These are phyloP conservation scores for Excoecaria agallocha DNA, from an alignment of 345 rosid species.

Conservation along the genomic window DNA sequence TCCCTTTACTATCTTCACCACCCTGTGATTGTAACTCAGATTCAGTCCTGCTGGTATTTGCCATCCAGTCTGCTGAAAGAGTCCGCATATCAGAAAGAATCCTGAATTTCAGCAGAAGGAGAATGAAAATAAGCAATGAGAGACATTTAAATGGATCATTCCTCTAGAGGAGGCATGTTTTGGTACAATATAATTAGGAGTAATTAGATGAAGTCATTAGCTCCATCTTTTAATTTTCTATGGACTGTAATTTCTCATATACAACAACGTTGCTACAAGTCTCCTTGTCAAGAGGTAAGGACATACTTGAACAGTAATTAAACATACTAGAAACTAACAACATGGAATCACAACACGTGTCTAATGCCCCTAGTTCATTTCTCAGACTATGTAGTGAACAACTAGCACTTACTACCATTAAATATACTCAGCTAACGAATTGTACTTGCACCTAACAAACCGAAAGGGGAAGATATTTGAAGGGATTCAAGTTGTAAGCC, in stretches of 20 bases:
- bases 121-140: conserved; percentile 9
- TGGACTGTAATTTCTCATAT: background rate
- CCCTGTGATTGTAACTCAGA: conserved; percentile 72
- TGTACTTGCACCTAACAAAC: background rate
- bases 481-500: background rate
- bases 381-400: background rate
- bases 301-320: too few relatives aligned
- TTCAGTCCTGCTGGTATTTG: conserved; percentile 83
- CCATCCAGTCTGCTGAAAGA: conserved; percentile 99
- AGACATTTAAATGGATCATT: conserved; percentile 5
- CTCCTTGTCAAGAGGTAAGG: background rate
- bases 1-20: conserved; percentile 73
- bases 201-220: background rate
- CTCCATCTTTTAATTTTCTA: background rate
- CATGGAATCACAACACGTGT: background rate
- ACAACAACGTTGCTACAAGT: background rate
- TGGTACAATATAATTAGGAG: background rate
- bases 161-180: conserved; percentile 9
- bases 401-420: background rate
- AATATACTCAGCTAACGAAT: background rate
- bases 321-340: background rate
- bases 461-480: background rate
- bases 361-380: background rate
- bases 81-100: conserved; percentile 99
- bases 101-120: conserved; percentile 48